Conservation (phyloP, 176 grass and related monocot genomes). For the Bromus sterilis region DNA sequence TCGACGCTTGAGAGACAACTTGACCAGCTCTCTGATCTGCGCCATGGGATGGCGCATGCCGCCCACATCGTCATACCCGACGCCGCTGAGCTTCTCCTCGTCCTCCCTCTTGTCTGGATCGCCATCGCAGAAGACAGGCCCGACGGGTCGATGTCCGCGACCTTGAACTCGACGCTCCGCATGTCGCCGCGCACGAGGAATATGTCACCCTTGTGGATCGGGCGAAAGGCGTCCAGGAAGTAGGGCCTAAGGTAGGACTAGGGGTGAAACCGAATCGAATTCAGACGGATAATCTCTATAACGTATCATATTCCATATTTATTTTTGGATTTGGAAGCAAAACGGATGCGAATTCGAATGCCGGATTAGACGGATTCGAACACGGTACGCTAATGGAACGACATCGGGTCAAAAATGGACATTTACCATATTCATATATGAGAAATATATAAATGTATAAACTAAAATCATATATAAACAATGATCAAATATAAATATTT, state of each 20-base stretch:
- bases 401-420: too few species aligned
- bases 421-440: too few species aligned
- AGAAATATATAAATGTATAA: too few species aligned
- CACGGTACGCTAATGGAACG: too few species aligned
- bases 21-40: slow-evolving; percentile 49
- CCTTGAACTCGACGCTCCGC: slow-evolving; percentile 58
- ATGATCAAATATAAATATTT: too few species aligned
- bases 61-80: slow-evolving; percentile 55
- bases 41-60: slow-evolving; percentile 54
- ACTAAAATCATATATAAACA: too few species aligned
- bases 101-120: slow-evolving; percentile 47
- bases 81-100: slow-evolving; percentile 42
- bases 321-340: too few species aligned
- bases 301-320: too few species aligned
- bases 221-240: slow-evolving; percentile 47
- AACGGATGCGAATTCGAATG: too few species aligned
- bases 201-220: slow-evolving; percentile 45
- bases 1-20: slow-evolving; percentile 46
- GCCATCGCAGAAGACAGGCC: slow-evolving; percentile 43
- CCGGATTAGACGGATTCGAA: too few species aligned
- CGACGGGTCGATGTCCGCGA: slow-evolving; percentile 32
- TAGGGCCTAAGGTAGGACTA: slow-evolving; percentile 51
- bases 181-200: slow-evolving; percentile 53
- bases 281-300: too few species aligned
- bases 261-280: too few species aligned